phyloP scores from a whole-genome alignment of 2,329 filamentous ascomycete genomes.

The Cladosporium velox region DNA sequence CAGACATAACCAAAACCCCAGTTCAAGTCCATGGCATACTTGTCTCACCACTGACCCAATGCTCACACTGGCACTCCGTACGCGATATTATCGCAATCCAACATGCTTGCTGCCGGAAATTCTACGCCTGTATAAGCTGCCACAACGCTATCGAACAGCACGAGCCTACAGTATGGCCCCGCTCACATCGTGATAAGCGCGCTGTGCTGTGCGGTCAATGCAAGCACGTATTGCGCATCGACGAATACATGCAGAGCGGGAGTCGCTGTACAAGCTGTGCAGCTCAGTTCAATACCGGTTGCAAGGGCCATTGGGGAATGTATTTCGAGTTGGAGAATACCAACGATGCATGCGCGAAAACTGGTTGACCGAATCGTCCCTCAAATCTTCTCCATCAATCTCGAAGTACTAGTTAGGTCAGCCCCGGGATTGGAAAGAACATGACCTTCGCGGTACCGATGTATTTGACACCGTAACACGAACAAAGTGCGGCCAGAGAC shows the following conservation, averaged over 20 bases:
- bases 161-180: not conserved
- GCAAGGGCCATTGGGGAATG: constrained; percentile 4
- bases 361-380: not conserved
- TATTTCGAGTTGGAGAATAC: constrained; percentile 11
- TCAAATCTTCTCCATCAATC: not conserved
- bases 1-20: no score
- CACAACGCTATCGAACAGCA: constrained; percentile 11
- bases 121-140: constrained; percentile 16
- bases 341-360: not conserved
- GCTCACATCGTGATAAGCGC: not conserved
- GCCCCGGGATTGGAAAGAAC: not conserved
- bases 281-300: constrained; percentile 5
- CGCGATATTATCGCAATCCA: constrained; percentile 15
- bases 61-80: constrained; percentile 5
- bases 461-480: not conserved
- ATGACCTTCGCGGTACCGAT: not conserved
- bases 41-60: constrained; percentile 4
- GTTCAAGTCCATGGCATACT: not conserved
- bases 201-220: constrained; percentile 8
- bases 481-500: not conserved
- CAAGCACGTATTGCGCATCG: not conserved
- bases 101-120: constrained; percentile 10
- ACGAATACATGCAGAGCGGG: constrained; percentile 8
- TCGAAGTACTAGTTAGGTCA: not conserved
- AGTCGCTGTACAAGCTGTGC: constrained; percentile 1